A percentile compares a stretch with the other conserved stretches of the same genome.
These are phyloP conservation scores for Citrus mangshanensis DNA, from an alignment of 345 rosid genomes.

Conservation along the genomic window DNA sequence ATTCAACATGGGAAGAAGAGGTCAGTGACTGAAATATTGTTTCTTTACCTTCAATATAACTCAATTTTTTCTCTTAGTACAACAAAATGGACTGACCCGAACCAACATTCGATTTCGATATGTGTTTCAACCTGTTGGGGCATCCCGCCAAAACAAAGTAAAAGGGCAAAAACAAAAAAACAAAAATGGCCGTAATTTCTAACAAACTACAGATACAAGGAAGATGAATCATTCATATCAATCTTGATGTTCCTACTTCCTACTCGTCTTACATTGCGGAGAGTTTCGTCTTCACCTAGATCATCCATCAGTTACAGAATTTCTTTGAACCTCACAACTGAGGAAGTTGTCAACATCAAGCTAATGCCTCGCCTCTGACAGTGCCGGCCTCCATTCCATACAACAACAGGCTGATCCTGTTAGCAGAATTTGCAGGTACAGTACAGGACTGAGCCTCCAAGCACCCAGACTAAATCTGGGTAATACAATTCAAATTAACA, in stretches of 20 bases:
- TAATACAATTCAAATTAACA: conserved; percentile 13
- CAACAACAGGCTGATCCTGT: not conserved
- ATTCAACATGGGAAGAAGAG: not conserved
- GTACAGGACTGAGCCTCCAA: not conserved
- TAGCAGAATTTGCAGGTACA: not conserved
- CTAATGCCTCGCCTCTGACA: not conserved
- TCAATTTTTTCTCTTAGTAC: not conserved
- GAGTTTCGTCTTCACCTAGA: not conserved
- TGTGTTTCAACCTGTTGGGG: not conserved
- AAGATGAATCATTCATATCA: conserved; percentile 1
- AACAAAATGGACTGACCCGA: not conserved
- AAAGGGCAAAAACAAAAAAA: not conserved
- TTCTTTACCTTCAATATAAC: not conserved
- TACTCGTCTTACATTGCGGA: not conserved
- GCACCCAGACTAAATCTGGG: conserved; percentile 19
- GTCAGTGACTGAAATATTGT: not conserved
- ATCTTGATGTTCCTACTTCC: not conserved
- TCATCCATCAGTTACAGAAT: not conserved
- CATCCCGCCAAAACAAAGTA: not conserved
- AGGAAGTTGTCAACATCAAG: not conserved
- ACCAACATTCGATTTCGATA: not conserved
- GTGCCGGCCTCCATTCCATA: not conserved
- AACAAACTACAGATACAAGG: not conserved
- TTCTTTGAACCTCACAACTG: not conserved
- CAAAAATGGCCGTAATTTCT: not conserved